These are phyloP conservation scores for Stevia rebaudiana DNA, from an alignment of 140 eudicot species.

Conservation along the genomic window DNA sequence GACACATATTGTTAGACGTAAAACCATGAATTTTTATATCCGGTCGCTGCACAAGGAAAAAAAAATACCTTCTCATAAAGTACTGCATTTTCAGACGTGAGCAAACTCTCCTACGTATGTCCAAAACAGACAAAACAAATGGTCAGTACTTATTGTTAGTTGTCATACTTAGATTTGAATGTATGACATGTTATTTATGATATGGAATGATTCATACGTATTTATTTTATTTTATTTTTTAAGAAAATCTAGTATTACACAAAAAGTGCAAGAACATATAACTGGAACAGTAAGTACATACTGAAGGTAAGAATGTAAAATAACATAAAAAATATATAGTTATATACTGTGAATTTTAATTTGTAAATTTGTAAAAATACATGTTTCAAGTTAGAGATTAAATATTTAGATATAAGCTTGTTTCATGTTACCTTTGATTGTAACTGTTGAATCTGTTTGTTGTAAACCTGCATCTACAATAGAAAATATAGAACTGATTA, in stretches of 20 bases:
- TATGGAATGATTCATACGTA: neutral
- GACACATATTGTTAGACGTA: neutral
- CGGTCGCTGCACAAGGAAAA: neutral
- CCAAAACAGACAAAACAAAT: neutral
- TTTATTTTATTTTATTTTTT: neutral
- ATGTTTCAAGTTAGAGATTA: too few species aligned
- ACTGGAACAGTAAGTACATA: too few species aligned
- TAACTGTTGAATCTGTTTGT: slow-evolving; percentile 52
- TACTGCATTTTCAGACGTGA: slow-evolving; percentile 44
- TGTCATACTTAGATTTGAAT: neutral
- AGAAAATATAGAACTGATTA: too few species aligned
- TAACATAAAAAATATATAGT: neutral
- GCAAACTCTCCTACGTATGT: slow-evolving; percentile 41
- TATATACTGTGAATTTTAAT: neutral
- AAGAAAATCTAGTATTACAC: neutral
- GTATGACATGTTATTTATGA: neutral
- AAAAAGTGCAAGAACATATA: neutral
- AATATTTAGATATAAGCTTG: too few species aligned
- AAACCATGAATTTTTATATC: neutral
- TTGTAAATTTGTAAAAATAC: too few species aligned
- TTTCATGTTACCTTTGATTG: slow-evolving; percentile 72
- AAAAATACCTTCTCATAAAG: slow-evolving; percentile 48
- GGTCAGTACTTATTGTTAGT: neutral
- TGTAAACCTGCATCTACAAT: slow-evolving; percentile 64
- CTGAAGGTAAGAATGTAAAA: neutral